Evolutionary conservation across 345 rosid genomes (phyloP).

Genomic region (Eutrema heterophyllum): DNA sequence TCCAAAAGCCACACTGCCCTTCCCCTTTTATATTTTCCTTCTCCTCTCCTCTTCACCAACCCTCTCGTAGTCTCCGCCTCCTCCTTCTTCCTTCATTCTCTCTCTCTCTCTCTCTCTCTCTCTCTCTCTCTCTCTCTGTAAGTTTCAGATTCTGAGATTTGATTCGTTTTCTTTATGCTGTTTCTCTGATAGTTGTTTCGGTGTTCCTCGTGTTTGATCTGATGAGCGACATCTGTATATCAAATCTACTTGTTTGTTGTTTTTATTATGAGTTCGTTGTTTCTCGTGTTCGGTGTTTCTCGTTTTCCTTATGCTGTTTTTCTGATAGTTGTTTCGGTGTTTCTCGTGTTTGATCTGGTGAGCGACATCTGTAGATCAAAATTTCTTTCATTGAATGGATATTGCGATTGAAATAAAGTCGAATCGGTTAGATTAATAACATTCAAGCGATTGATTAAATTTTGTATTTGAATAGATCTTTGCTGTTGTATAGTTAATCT

Average conservation of each 20-base stretch:
- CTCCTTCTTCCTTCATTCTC: neutral
- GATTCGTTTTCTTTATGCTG: neutral
- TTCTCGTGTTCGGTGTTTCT: too few relatives aligned
- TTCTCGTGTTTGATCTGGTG: too few relatives aligned
- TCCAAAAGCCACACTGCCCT: neutral
- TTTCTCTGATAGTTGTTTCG: neutral
- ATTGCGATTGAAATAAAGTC: neutral
- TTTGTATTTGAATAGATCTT: neutral
- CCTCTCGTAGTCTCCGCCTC: constrained; percentile 2
- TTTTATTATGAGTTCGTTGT: neutral
- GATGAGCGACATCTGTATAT: neutral
- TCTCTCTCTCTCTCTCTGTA: neutral
- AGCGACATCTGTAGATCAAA: too few relatives aligned
- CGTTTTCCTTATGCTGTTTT: too few relatives aligned
- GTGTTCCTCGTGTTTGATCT: neutral
- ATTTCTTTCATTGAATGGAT: too few relatives aligned
- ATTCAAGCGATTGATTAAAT: neutral
- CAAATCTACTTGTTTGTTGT: neutral
- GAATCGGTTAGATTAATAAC: neutral
- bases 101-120: neutral
- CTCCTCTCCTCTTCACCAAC: neutral
- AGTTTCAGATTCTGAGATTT: neutral
- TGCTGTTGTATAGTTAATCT: neutral
- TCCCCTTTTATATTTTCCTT: neutral
- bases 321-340: too few relatives aligned